Base-by-base conservation (phyloP, 768 basidiomycete genomes). In the Kwoniella sp. region DNA sequence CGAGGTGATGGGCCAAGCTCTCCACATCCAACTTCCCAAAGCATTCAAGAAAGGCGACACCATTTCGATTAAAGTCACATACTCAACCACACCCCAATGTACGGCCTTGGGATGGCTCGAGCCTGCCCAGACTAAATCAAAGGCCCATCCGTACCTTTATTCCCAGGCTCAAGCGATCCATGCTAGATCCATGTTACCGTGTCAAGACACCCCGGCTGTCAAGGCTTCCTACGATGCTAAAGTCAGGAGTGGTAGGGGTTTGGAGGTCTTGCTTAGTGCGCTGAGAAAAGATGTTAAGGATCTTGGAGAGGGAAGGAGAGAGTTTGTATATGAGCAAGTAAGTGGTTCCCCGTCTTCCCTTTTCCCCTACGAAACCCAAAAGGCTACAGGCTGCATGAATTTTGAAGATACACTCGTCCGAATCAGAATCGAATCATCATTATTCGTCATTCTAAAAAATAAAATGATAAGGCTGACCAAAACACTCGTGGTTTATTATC, bases 101-200 rank as follows among this genome's bases (percentile, higher is more conserved):
- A 88, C 87, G 0, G 91, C 93, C 0, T 80, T 97, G 15, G 90
- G 93, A 63, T 97, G 92, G 92, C 83, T 95, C 10, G 87, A 85
- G 22, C 88, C 91, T 76, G 87, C 88, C 63, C 88, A 92, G 80
- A 96, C 92, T 0, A 90, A 90, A 64, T 91, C 91, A 8, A 91
- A 91, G 68, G 81, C 82, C 21, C 89, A 90, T 76, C 88, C 91
- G 0, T 96, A 89, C 80, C 79, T 97, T 17, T 97, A 93, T 82
- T 92, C 90, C 64, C 94, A 96, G 72, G 91, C 89, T 72, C 92
- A 96, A 68, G 91, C 94, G 63, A 95, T 93, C 69, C 88, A 94
- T 74, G 90, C 90, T 1, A 86, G 93, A 27, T 84, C 88, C 2
- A 79, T 95, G 46, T 84, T 86, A 0, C 93, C 92, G 1, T 73